Evolutionary conservation across 371 early-diverging fungal genomes (phyloP), one percentile per base, ranked within the genome.

Genomic region (Rhizopus delemar): DNA sequence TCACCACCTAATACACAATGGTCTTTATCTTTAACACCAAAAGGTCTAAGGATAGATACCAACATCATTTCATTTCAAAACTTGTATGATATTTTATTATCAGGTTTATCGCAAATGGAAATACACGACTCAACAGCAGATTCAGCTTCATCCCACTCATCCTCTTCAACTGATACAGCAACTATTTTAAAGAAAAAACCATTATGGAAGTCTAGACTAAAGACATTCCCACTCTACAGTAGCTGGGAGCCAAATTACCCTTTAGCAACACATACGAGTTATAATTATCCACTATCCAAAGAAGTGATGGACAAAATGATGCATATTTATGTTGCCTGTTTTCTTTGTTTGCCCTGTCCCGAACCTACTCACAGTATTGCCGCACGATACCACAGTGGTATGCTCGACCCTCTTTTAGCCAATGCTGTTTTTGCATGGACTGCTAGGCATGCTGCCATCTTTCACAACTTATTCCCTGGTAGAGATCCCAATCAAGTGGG

Each of bases 341-440:
- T 73, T 51, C 50, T 73, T 15, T 73, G 73, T 46, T 50, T 73
- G 8, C 69, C 71, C 28, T 62, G 58, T 28, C 59, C 57, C 16
- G 57, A 68, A 28, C 63, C 57, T 0, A 35, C 28, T 0, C 43
- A 46, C 35, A 63, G 68, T 0, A 52, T 74, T 8, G 31, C 53
- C 0, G 32, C 36, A 7, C 35, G 65, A 41, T 74, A 62, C 38
- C 49, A 50, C 8, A 57, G 54, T 6, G 59, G 61, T 3, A 64
- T 58, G 11, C 45, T 70, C n/a, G 68, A 68, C 50, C 73, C 80
- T 5, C 38, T 80, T 32, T 22, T 80, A n/a, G 55, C 65, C 7
- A 74, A 77, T 59, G 69, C 77, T 11, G 60, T 75, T 2, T 60
- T 80, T 45, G 68, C 77, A 16, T 80, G 81, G 81, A 67, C 81